A percentile compares a stretch with the other conserved stretches of the same genome.
These are phyloP conservation scores for Colletotrichum caudatum DNA, from an alignment of 2,329 filamentous ascomycete species.

Conservation along the genomic window DNA sequence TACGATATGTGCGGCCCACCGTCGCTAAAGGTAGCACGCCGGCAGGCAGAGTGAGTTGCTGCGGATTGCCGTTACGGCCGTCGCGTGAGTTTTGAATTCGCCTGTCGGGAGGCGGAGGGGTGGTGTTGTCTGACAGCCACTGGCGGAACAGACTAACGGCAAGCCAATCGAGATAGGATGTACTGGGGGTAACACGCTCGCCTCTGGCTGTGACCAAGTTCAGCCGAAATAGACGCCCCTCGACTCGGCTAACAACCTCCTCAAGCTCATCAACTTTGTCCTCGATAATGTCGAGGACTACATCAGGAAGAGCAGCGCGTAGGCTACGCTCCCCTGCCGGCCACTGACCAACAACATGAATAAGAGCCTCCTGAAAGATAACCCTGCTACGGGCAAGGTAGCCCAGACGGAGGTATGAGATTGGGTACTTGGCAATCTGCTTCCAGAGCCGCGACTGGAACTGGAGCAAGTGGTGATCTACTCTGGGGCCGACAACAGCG, in stretches of 20 bases:
- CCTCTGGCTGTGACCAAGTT: slow-evolving; percentile 82
- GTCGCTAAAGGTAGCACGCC: slow-evolving; percentile 64
- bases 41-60: slow-evolving; percentile 52
- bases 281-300: slow-evolving; percentile 89
- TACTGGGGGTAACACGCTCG: slow-evolving; percentile 83
- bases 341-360: slow-evolving; percentile 97
- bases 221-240: slow-evolving; percentile 84
- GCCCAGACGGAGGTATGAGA: slow-evolving; percentile 89
- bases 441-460: slow-evolving; percentile 94
- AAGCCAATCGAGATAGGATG: slow-evolving; percentile 89
- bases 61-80: slow-evolving; percentile 47
- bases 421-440: slow-evolving; percentile 95
- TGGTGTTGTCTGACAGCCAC: slow-evolving; percentile 92
- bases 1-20: slow-evolving; percentile 80
- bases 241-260: slow-evolving; percentile 82
- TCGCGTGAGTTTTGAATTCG: slow-evolving; percentile 48
- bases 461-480: slow-evolving; percentile 93
- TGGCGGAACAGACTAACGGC: slow-evolving; percentile 89
- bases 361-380: slow-evolving; percentile 87
- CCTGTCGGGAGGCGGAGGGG: slow-evolving; percentile 67
- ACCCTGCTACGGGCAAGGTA: slow-evolving; percentile 86
- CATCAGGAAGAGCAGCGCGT: slow-evolving; percentile 76
- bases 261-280: slow-evolving; percentile 95
- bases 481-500: slow-evolving; percentile 85
- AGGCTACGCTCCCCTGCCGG: slow-evolving; percentile 83